phyloP scores from a whole-genome alignment of 179 eudicot species.

The Amaranthus tricolor region DNA sequence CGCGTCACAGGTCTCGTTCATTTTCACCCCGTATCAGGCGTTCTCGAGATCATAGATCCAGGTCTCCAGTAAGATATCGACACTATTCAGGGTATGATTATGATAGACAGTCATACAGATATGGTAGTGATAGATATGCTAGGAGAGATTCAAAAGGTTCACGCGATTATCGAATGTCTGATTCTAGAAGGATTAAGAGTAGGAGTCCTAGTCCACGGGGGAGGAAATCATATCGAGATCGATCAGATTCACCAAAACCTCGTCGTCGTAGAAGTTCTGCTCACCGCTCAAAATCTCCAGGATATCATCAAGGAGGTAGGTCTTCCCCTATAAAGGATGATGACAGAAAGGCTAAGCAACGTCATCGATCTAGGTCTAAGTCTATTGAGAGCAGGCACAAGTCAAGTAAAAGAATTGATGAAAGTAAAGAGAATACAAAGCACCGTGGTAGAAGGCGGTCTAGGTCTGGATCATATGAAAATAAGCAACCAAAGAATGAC shows the following conservation, averaged over 20 bases:
- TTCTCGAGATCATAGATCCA: conserved; percentile 62
- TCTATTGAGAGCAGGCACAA: conserved; percentile 44
- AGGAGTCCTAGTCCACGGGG: conserved; percentile 72
- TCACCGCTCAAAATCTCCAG: conserved; percentile 67
- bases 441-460: conserved; percentile 39
- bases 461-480: conserved; percentile 54
- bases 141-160: conserved; percentile 60
- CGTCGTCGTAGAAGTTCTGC: conserved; percentile 49
- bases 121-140: conserved; percentile 50
- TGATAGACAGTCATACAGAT: conserved; percentile 65
- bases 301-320: conserved; percentile 45
- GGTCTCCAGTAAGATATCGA: conserved; percentile 82
- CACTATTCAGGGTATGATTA: conserved; percentile 64
- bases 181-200: conserved; percentile 74
- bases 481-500: conserved; percentile 35
- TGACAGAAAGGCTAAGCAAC: conserved; percentile 45
- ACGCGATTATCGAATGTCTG: conserved; percentile 53
- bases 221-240: conserved; percentile 62
- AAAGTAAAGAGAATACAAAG: conserved; percentile 23
- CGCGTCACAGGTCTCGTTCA: conserved; percentile 76
- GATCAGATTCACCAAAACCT: conserved; percentile 61
- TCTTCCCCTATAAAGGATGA: conserved; percentile 57
- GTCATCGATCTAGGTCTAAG: conserved; percentile 65
- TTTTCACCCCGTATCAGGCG: conserved; percentile 58
- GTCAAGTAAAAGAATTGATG: conserved; percentile 28